Evolutionary conservation across 1,284 basidiomycete genomes (phyloP), one percentile per base, ranked within the genome.

Genomic region (Pyrrhoderma lamaoense): DNA sequence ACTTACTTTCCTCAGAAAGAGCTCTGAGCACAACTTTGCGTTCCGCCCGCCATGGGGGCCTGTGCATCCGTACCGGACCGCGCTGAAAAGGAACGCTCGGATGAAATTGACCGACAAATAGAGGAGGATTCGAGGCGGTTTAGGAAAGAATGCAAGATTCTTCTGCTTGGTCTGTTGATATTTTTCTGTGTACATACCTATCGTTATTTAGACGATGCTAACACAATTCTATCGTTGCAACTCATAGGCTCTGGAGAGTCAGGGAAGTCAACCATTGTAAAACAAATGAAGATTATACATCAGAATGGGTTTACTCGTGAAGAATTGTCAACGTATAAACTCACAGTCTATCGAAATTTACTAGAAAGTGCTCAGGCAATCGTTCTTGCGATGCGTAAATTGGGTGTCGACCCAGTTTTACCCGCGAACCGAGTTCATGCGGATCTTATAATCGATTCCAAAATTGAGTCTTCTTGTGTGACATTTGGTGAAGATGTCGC

Each of bases 261-360:
- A 0, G 95, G 94, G 31, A 97, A 97, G 72, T 89, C 84, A 3
- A 98, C 94, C 0, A 93, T 98, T 58, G 93, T 97, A 44, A 98
- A 97, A 70, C 95, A 98, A 70, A 98, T 98, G 94, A 97, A 96
- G 76, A 97, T 98, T 58, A 95, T 98, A 55, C 92, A 97, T 67
- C 92, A 97, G 67, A 86, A 89, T 60, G 95, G 95, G 7, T 98
- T 93, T 70, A 82, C 82, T 0, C 68, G 70, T 19, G 79, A 90
- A 1, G 94, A 98, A 67, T 78, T 94, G 37, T 70, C 87, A 55
- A 74, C 82, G 2, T 96, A 83, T 69, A 77, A 88, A 36, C 78
- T 85, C 1, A 85, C 87, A 16, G 84, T 98, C 44, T 90, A 93
- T 77, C 68, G 89, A 74, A 87, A 87, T 64, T 80, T 93, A 3